Evolutionary conservation across 495 filamentous ascomycete genomes (phyloP).

Genomic region (Trichoderma asperelloides): DNA sequence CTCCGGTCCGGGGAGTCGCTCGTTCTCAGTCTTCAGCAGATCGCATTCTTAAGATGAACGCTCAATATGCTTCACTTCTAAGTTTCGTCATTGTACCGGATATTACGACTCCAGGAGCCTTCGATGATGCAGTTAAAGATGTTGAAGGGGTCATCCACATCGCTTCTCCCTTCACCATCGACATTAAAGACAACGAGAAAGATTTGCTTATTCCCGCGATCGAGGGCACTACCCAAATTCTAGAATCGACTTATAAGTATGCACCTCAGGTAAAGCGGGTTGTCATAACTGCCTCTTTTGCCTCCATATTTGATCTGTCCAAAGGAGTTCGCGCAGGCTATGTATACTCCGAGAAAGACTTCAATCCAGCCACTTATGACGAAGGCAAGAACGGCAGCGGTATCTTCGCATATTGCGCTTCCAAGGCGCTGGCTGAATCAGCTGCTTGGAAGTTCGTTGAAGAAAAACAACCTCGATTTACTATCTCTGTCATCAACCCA

Average conservation of each 20-base stretch:
- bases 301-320: constrained; percentile 18
- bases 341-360: neutral
- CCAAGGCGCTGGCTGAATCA: constrained; percentile 47
- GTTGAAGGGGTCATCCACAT: constrained; percentile 26
- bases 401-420: constrained; percentile 40
- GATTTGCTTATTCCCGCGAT: constrained; percentile 55
- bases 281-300: constrained; percentile 37
- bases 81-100: constrained; percentile 32
- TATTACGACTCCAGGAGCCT: constrained; percentile 21
- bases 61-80: constrained; percentile 55
- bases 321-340: constrained; percentile 10
- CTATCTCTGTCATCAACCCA: neutral
- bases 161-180: constrained; percentile 41
- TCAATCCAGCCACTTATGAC: neutral
- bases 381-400: constrained; percentile 19
- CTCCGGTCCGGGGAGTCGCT: constrained; percentile 61
- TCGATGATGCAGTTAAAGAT: constrained; percentile 23
- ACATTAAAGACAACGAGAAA: constrained; percentile 28
- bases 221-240: constrained; percentile 60
- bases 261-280: constrained; percentile 61
- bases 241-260: constrained; percentile 53
- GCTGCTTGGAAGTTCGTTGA: constrained; percentile 37
- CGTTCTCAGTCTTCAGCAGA: constrained; percentile 22
- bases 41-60: constrained; percentile 11
- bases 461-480: neutral